Evolutionary conservation across 495 filamentous ascomycete species (phyloP).

Genomic region (Antarctomyces pellizariae): DNA sequence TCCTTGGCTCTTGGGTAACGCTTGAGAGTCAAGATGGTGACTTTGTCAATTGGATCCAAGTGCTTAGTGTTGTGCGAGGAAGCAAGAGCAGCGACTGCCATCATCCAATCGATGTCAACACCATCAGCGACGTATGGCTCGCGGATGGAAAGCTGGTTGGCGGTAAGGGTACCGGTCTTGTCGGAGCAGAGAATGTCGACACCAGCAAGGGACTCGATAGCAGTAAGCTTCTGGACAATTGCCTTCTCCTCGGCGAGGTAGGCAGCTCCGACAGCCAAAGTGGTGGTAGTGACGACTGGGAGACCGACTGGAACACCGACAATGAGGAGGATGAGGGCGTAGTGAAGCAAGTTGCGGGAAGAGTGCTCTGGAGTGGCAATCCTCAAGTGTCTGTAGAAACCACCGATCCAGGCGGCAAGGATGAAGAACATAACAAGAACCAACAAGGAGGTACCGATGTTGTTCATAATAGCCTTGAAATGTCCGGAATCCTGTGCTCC

Average conservation of each 20-base stretch:
- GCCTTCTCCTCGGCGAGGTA: slow-evolving; percentile 54
- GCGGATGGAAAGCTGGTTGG: slow-evolving; percentile 53
- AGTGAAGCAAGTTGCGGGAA: slow-evolving; percentile 33
- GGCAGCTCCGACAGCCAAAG: slow-evolving; percentile 50
- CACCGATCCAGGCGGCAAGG: slow-evolving; percentile 48
- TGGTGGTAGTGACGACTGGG: slow-evolving; percentile 51
- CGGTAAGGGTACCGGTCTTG: slow-evolving; percentile 46
- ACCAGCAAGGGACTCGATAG: slow-evolving; percentile 54
- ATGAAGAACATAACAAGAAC: slow-evolving; percentile 55
- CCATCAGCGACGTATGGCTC: slow-evolving; percentile 54
- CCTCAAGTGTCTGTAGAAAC: slow-evolving; percentile 47
- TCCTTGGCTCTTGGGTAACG: slow-evolving; percentile 38
- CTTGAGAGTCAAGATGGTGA: slow-evolving; percentile 49
- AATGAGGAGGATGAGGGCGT: slow-evolving; percentile 43
- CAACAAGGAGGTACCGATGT: slow-evolving; percentile 40
- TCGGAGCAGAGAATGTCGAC: slow-evolving; percentile 56
- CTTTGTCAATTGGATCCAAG: slow-evolving; percentile 56
- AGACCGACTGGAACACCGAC: slow-evolving; percentile 59
- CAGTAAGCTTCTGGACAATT: slow-evolving; percentile 54
- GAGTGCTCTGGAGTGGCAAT: slow-evolving; percentile 36
- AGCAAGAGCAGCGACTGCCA: slow-evolving; percentile 50
- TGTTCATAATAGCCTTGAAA: slow-evolving; percentile 71
- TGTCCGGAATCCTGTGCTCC: slow-evolving; percentile 49
- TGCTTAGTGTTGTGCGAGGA: slow-evolving; percentile 60
- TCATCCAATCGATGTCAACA: slow-evolving; percentile 61